These are phyloP conservation scores for Colletotrichum acutatum DNA, from an alignment of 2,329 filamentous ascomycete genomes.

Conservation along the genomic window DNA sequence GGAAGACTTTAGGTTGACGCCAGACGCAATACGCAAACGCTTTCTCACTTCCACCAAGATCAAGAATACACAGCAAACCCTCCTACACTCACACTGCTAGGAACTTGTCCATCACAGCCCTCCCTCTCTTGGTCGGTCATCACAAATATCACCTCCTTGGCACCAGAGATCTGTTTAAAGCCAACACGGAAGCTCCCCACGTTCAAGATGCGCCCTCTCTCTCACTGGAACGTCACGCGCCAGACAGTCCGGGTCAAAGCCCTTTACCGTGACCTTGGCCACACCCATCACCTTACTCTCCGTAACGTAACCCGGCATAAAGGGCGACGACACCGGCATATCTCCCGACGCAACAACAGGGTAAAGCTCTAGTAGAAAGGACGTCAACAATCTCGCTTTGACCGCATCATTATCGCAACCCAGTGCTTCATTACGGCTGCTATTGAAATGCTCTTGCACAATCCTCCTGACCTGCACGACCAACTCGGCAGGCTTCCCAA, in stretches of 20 bases:
- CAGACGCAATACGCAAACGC: not conserved
- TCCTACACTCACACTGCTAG: not conserved
- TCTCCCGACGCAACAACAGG: not conserved
- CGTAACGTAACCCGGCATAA: not conserved
- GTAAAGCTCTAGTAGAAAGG: not conserved
- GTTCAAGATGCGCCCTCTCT: not conserved
- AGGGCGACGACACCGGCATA: constrained; percentile 5
- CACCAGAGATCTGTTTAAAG: not conserved
- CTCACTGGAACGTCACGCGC: not conserved
- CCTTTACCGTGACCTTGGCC: not conserved
- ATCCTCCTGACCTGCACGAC: not conserved
- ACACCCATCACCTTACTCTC: not conserved
- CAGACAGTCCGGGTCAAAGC: not conserved
- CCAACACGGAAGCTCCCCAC: not conserved
- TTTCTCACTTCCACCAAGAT: not conserved
- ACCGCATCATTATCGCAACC: constrained; percentile 3
- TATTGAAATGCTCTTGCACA: constrained; percentile 9
- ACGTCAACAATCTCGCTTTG: not conserved
- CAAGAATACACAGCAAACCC: not conserved
- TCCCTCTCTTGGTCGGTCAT: not conserved
- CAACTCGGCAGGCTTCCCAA: constrained; percentile 1
- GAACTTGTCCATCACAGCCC: constrained; percentile 11
- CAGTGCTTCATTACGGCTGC: not conserved
- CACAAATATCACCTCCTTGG: not conserved
- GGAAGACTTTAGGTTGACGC: too few species aligned